Conservation (phyloP, 139 green algal genomes). For the Chlamydomonas sp. region DNA sequence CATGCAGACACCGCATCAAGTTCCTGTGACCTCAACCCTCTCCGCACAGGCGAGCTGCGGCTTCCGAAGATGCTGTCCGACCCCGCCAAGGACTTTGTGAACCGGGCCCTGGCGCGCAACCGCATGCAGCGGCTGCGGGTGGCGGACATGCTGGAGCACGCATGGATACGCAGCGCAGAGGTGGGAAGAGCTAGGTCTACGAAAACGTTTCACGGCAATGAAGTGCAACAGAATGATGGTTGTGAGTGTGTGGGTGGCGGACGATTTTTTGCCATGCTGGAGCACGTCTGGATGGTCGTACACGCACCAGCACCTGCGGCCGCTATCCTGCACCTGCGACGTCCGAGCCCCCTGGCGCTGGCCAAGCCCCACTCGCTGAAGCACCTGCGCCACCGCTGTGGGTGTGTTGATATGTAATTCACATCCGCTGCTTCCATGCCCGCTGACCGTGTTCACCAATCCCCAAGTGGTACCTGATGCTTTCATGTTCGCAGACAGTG, state of each 20-base stretch:
- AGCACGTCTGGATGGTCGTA: too few species aligned
- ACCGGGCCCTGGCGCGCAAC: conserved; percentile 16
- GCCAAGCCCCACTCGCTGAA: too few species aligned
- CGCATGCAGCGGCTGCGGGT: neutral
- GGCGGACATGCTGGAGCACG: conserved; percentile 29
- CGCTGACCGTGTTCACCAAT: neutral
- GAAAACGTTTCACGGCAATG: too few species aligned
- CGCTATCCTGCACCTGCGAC: too few species aligned
- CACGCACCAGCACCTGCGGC: too few species aligned
- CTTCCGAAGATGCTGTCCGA: conserved; percentile 39
- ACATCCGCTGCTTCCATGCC: neutral
- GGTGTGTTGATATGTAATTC: neutral
- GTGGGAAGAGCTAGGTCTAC: neutral
- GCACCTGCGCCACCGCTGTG: neutral
- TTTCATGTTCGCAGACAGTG: neutral
- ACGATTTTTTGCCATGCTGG: too few species aligned
- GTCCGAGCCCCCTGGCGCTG: too few species aligned
- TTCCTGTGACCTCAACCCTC: neutral
- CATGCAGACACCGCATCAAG: too few species aligned
- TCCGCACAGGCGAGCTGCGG: conserved; percentile 15
- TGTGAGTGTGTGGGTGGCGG: neutral
- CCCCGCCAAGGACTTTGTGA: conserved; percentile 28
- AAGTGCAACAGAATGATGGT: too few species aligned
- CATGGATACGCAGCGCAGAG: conserved; percentile 21
- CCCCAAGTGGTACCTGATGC: neutral